phyloP scores from a whole-genome alignment of 495 filamentous ascomycete genomes.

The Melanomma pulvis-pyrius region DNA sequence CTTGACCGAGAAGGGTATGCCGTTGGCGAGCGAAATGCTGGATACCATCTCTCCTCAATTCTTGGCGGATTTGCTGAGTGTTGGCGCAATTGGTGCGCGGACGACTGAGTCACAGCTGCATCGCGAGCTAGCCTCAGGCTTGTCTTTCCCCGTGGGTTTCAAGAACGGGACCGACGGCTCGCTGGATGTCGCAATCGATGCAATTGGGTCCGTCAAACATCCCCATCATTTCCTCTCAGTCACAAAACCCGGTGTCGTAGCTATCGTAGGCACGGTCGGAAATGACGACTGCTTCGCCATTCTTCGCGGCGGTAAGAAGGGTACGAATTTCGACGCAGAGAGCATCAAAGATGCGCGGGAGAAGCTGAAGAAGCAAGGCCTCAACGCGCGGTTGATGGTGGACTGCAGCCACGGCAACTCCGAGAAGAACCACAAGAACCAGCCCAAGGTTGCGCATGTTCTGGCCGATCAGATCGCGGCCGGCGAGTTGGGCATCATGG shows the following conservation, averaged over 20 bases:
- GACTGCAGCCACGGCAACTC: conserved; percentile 99
- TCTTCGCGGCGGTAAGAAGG: conserved; percentile 86
- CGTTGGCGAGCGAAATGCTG: conserved; percentile 97
- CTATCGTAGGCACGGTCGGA: conserved; percentile 91
- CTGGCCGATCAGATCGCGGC: conserved; percentile 81
- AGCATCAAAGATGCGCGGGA: conserved; percentile 78
- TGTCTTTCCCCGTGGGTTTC: conserved; percentile 98
- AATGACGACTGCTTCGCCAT: conserved; percentile 99
- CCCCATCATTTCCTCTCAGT: conserved; percentile 98
- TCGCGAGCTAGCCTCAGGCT: conserved; percentile 87
- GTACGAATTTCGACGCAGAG: conserved; percentile 88
- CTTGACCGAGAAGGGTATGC: conserved; percentile 92
- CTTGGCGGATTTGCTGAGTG: conserved; percentile 87
- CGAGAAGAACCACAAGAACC: conserved; percentile 93
- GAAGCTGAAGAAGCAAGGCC: conserved; percentile 65
- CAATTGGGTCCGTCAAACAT: conserved; percentile 89
- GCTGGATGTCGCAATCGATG: conserved; percentile 88
- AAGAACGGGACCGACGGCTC: conserved; percentile 99
- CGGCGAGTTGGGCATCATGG: conserved; percentile 89
- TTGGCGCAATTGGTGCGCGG: conserved; percentile 91
- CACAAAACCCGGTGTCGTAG: conserved; percentile 94
- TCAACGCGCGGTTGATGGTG: conserved; percentile 84
- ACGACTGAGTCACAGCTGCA: conserved; percentile 97
- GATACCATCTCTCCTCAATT: conserved; percentile 99
- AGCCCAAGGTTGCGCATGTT: conserved; percentile 86